These are phyloP conservation scores for Endoconidiophora laricicola DNA, from an alignment of 2,329 filamentous ascomycete genomes.

Conservation along the genomic window DNA sequence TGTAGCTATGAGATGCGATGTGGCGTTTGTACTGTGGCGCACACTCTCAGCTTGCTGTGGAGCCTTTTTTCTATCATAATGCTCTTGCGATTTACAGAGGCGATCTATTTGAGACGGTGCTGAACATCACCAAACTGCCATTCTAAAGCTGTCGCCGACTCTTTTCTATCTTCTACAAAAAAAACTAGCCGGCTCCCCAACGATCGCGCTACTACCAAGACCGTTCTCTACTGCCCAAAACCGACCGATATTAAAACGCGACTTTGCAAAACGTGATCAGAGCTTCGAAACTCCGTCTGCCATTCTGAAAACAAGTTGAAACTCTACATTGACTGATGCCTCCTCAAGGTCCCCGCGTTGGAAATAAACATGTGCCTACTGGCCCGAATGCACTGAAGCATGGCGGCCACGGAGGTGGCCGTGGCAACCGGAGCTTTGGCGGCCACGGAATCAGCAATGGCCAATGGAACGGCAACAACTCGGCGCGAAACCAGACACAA, in stretches of 20 bases:
- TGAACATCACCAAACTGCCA: too few species aligned
- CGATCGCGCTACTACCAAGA: too few species aligned
- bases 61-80: background rate
- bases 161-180: too few species aligned
- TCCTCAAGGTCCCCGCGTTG: constrained; percentile 2
- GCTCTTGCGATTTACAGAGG: background rate
- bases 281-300: too few species aligned
- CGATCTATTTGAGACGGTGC: too few species aligned
- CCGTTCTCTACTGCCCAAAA: background rate
- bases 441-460: background rate
- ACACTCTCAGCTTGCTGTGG: background rate
- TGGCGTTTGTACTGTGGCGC: constrained; percentile 1
- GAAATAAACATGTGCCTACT: constrained; percentile 2
- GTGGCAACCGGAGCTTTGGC: constrained; percentile 1
- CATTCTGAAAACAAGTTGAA: too few species aligned
- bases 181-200: too few species aligned
- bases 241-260: background rate
- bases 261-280: background rate
- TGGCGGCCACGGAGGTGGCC: constrained; percentile 1
- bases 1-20: too few species aligned
- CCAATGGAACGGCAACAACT: background rate
- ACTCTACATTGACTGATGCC: background rate
- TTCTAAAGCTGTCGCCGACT: too few species aligned
- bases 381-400: constrained; percentile 1
- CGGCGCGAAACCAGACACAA: background rate